Percentiles rank a stretch among this genome's conserved stretches.
Conservation (phyloP, 441 rosid species). For the Biscutella laevigata region DNA sequence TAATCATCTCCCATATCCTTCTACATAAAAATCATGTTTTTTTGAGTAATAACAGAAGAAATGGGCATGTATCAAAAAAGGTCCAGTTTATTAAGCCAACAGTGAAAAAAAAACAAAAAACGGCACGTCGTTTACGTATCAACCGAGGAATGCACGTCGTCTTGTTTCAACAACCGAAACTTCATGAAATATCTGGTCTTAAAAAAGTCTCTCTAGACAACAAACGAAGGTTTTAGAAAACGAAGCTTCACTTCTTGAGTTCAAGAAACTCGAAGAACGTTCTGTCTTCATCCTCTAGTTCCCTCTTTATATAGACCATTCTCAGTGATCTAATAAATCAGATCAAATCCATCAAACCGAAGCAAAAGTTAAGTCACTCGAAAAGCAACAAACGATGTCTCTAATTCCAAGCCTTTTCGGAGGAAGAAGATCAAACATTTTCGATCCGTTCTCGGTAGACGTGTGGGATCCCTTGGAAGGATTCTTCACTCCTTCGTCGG, state of each 20-base stretch:
- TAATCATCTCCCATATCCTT: too few species aligned
- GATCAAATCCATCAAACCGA: slow-evolving; percentile 1
- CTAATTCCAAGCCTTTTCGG: slow-evolving; percentile 31
- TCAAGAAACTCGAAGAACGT: slow-evolving; percentile 22
- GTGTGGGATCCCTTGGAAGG: slow-evolving; percentile 32
- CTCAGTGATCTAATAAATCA: background rate
- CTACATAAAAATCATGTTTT: too few species aligned
- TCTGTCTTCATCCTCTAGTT: background rate
- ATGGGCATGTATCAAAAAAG: background rate
- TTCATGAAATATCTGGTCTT: slow-evolving; percentile 18
- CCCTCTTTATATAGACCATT: slow-evolving; percentile 2
- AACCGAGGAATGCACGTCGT: slow-evolving; percentile 9
- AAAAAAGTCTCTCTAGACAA: too few species aligned
- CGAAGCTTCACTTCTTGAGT: background rate
- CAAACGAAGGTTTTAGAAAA: slow-evolving; percentile 21
- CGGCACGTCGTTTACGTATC: background rate
- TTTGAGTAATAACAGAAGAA: too few species aligned
- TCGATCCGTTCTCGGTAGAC: slow-evolving; percentile 33
- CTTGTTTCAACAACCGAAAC: slow-evolving; percentile 6
- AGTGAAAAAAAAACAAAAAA: too few species aligned
- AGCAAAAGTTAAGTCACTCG: background rate
- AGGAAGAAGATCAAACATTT: slow-evolving; percentile 26
- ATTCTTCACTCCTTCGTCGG: slow-evolving; percentile 3
- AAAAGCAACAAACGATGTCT: slow-evolving; percentile 10
- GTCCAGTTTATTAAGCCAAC: background rate